Percentiles rank a stretch among this genome's conserved stretches.
Conservation (phyloP, 2,329 filamentous ascomycete genomes). For the Ramularia endophylla region DNA sequence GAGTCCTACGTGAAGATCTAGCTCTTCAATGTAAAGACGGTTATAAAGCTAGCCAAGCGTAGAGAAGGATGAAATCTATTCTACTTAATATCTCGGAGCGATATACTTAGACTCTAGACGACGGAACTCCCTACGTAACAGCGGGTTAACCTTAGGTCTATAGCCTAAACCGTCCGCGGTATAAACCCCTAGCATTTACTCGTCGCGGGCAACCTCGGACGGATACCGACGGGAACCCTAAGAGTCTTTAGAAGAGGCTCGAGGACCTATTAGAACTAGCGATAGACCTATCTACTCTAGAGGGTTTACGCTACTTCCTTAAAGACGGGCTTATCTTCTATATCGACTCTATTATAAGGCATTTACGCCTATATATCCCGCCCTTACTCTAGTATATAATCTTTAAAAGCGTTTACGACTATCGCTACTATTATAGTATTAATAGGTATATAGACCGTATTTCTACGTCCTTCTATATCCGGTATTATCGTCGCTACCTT, state of each 20-base stretch:
- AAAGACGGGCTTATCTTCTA: slow-evolving; percentile 4
- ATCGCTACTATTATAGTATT: not conserved
- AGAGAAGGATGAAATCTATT: no score
- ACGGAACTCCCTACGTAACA: no score
- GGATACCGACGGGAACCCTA: no score
- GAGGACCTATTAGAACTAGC: not conserved
- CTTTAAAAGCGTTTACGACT: not conserved
- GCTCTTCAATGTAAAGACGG: not conserved
- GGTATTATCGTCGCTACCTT: not conserved
- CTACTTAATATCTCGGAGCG: no score
- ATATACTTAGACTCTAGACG: no score
- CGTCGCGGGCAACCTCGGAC: no score
- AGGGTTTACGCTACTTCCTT: slow-evolving; percentile 2
- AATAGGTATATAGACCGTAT: not conserved
- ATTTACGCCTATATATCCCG: not conserved
- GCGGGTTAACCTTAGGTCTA: no score
- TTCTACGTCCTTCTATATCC: not conserved
- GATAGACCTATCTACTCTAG: not conserved
- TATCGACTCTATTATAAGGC: not conserved
- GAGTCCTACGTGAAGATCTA: no score
- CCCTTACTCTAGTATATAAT: not conserved
- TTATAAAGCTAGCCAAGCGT: not conserved
- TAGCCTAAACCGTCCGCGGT: no score
- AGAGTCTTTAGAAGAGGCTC: not conserved
- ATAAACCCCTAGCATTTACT: no score